Conservation (phyloP, 768 basidiomycete genomes). For the Leucocoprinus sp. region DNA sequence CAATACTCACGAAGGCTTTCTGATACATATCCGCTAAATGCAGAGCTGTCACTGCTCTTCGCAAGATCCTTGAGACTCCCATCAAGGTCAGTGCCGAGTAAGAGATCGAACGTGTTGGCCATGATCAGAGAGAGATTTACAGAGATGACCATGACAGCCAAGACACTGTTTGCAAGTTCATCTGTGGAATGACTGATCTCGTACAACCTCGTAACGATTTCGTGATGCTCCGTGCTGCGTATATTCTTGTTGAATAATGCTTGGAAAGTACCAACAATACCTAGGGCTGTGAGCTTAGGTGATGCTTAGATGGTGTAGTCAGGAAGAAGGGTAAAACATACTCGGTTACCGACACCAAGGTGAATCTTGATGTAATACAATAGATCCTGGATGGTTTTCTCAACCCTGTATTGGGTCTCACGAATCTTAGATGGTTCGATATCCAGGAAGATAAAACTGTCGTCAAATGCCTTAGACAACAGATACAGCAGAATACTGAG, state of each 20-base stretch:
- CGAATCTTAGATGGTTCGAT: conserved; percentile 51
- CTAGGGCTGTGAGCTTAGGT: conserved; percentile 27
- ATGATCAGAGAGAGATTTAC: conserved; percentile 66
- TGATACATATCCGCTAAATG: conserved; percentile 48
- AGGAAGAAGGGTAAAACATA: conserved; percentile 18
- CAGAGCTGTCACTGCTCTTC: conserved; percentile 23
- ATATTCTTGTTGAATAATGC: conserved; percentile 38
- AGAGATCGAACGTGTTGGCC: conserved; percentile 58
- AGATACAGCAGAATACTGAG: not conserved
- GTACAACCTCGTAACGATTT: conserved; percentile 49
- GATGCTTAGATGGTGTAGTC: not conserved
- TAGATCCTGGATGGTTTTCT: conserved; percentile 44
- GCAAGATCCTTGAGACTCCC: conserved; percentile 28
- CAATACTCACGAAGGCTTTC: conserved; percentile 65
- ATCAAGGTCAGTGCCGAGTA: conserved; percentile 44
- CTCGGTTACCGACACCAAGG: conserved; percentile 36
- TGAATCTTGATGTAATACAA: conserved; percentile 46
- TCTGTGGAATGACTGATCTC: conserved; percentile 50
- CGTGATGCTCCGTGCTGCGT: conserved; percentile 35
- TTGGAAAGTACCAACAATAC: conserved; percentile 37
- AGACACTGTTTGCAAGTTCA: conserved; percentile 56
- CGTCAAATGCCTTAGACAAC: not conserved
- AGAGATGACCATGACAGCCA: conserved; percentile 62
- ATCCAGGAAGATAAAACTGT: conserved; percentile 71
- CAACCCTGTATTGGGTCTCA: conserved; percentile 43